Conservation (phyloP, 225 moss, liverwort and hornwort species). For the Takakia lepidozioides region DNA sequence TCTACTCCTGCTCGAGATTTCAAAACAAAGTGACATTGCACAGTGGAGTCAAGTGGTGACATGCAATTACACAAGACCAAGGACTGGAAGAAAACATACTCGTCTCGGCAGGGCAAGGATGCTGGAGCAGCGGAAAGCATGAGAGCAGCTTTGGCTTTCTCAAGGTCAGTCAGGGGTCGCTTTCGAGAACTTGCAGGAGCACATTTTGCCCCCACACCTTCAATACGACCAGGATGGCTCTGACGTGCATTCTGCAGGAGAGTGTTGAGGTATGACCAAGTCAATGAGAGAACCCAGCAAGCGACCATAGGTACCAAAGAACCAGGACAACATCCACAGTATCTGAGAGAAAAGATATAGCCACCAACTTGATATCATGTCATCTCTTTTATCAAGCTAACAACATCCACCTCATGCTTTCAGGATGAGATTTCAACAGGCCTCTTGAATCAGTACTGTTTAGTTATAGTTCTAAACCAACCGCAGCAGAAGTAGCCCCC, state of each 20-base stretch:
- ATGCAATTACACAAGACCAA: neutral
- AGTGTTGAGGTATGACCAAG: neutral
- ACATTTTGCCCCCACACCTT: conserved; percentile 67
- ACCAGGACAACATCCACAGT: neutral
- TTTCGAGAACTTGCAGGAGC: conserved; percentile 41
- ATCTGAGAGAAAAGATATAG: no score
- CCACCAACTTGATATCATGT: no score
- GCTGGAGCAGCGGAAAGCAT: conserved; percentile 73
- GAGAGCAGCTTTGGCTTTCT: conserved; percentile 78
- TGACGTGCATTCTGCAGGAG: conserved; percentile 73
- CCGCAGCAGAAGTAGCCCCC: conserved; percentile 35
- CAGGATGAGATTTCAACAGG: no score
- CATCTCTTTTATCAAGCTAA: no score
- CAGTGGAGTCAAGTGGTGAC: no score
- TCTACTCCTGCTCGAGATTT: no score
- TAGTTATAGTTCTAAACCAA: conserved; percentile 18
- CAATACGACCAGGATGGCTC: conserved; percentile 59
- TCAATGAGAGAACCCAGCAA: neutral
- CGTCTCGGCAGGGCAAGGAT: conserved; percentile 83
- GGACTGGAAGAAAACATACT: conserved; percentile 19
- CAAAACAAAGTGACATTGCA: no score
- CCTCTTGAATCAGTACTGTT: no score
- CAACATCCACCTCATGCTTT: no score
- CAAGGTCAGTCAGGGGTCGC: conserved; percentile 59
- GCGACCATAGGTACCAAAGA: neutral